Evolutionary conservation across 805 yeast species (phyloP), one percentile per base, ranked within the genome.

Genomic region (Candida ipomoeae): DNA sequence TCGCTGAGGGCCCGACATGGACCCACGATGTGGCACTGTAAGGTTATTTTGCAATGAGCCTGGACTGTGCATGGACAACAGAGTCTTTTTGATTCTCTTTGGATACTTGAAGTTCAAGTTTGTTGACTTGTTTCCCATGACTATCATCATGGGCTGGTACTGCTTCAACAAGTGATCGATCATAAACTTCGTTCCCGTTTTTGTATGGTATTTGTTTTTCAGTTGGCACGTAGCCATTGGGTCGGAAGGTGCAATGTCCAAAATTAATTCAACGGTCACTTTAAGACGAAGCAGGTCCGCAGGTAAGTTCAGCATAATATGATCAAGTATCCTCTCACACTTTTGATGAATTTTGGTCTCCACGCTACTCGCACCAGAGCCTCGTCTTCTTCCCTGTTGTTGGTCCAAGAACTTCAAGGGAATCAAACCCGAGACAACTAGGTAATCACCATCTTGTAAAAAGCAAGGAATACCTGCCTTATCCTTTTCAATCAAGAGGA

Each of bases 51-150:
- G 23, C 11, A n/a, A 11, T 14, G 44, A 15, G 6, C 33, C 18
- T 7, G 45, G 43, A 3, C 49, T 49, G 6, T 48, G 17, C 10
- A 21, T 43, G 7, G 52, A 18, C 11, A 20, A 32, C 31, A 45
- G 33, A 18, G 55, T 39, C 15, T 51, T 49, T 47, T 60, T 62
- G 48, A 66, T 50, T 46, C 66, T 65, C 13, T 64, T 53, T 1
- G 75, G 75, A 52, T 74, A 74, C 55, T 70, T 70, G 62, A 73
- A 74, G 57, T 73, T 74, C 50, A 72, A 59, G 56, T 69, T 73
- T 31, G 72, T 60, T n/a, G 69, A 62, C 46, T 65, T 68, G 52
- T 68, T 73, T 1, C 78, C 76, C 40, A 69, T 49, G 1, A 73
- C 56, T 17, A 74, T 48, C 50, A 74, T 55, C 44, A 66, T 68